Evolutionary conservation across 768 basidiomycete genomes (phyloP), one percentile per base, ranked within the genome.

Genomic region (Leccinum truebloodii): DNA sequence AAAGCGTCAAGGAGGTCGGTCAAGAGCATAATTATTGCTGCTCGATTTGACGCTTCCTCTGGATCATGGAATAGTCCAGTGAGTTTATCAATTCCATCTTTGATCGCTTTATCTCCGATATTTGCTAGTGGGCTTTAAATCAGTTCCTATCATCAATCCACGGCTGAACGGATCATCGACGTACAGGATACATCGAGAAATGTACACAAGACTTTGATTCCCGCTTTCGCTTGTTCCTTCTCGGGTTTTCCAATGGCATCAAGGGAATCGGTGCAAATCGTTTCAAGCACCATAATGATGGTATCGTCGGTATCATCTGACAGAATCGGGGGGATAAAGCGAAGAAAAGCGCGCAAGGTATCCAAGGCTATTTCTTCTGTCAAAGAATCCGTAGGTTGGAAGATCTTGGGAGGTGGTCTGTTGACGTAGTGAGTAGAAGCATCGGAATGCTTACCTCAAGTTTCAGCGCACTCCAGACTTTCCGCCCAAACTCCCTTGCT

Each of bases 381-480:
- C 34, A 82, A 75, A 6, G 76, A 55, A 70, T 98, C 95, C 2
- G 87, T 89, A 1, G 96, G 92, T 80, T 98, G 94, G 73, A 98
- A 92, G 37, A 98, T 90, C 94, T 98, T 64, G 20, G 46, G 49
- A 49, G 6, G 58, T 39, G 20, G 55, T 62, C 13, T 10, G 24
- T 57, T 28, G 26, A 60, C 26, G 57, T 16, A n/a, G 46, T 51
- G 6, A 57, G 34, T 14, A 13, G 34, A 20, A 55, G 53, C 10
- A 37, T 20, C 46, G 12, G 20, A 22, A 55, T 32, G 24, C 50
- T 57, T 59, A 91, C 95, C 83, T 98, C 97, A 26, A 98, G 80
- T 71, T 94, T 96, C 35, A 98, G 73, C 0, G 88, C 81, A 72
- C 89, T 95, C 94, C 95, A 97, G n/a, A 98, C 73, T 63, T 94